phyloP scores from a whole-genome alignment of 2,329 filamentous ascomycete genomes.

The Cladosporium oxysporum region DNA sequence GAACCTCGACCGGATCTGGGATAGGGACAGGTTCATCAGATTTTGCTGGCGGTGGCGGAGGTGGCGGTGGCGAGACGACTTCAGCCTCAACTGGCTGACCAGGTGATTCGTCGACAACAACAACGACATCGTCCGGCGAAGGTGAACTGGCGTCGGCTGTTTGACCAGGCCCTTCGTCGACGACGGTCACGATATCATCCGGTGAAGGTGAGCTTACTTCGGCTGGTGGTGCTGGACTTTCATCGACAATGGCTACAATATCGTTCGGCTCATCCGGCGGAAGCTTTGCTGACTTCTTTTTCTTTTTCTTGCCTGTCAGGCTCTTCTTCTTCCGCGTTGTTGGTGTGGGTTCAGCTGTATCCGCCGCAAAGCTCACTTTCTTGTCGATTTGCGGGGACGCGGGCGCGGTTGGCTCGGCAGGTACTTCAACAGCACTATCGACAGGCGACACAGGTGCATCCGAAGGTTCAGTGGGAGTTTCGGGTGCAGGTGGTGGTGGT shows the following conservation, averaged over 20 bases:
- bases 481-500: slow-evolving; percentile 4
- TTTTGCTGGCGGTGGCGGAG: background rate
- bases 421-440: background rate
- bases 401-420: slow-evolving; percentile 7
- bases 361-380: slow-evolving; percentile 33
- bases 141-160: background rate
- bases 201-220: slow-evolving; percentile 10
- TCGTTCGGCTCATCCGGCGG: slow-evolving; percentile 31
- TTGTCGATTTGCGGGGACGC: slow-evolving; percentile 27
- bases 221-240: slow-evolving; percentile 7
- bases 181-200: slow-evolving; percentile 30
- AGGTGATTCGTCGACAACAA: background rate
- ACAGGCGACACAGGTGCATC: background rate
- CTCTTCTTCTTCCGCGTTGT: slow-evolving; percentile 32
- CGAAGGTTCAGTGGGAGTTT: background rate
- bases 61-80: background rate
- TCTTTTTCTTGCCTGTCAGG: slow-evolving; percentile 27
- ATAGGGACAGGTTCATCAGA: background rate
- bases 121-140: background rate
- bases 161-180: slow-evolving; percentile 24
- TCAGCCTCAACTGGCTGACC: background rate
- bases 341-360: slow-evolving; percentile 31
- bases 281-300: slow-evolving; percentile 26
- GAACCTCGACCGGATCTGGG: background rate
- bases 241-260: slow-evolving; percentile 30